Base-by-base conservation (phyloP, 2,329 filamentous ascomycete genomes). In the Arthrinium phaeospermum region DNA sequence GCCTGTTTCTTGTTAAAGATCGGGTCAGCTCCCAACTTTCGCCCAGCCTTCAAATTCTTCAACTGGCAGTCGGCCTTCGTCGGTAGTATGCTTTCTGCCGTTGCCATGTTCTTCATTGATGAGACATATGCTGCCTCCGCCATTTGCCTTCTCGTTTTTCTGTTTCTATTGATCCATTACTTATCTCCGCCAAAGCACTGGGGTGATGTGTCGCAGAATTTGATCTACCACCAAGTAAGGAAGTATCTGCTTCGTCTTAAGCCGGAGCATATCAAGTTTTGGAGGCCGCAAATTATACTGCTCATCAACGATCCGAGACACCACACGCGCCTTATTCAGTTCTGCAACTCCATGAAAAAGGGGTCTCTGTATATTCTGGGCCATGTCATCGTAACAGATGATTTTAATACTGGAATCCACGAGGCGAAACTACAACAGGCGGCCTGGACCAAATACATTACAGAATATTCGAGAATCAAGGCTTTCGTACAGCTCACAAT, bases 241-340 rank as follows among this genome's bases (percentile, higher is more conserved):
- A 97, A 97, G 78, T 97, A 97, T 78, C 83, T 97, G 44, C 85
- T 97, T 44, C 90, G 94, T n/a, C 85, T 97, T 44, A 91, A 91
- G 69, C 94, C 94, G 47, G 94, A 97, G 77, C 94, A 97, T 79
- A 95, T 97, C 81, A 97, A 97, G 78, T 97, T 97, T 80, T 97
- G 95, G 94, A 88, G 94, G 70, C 94, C 94, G 0, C 94, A 97
- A 75, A 95, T 97, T 61, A 89, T 97, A 68, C 86, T 97, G 0
- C 89, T 97, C 70, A 90, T 96, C 75, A 96, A 96, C 79, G 90
- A 96, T 77, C 93, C 94, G 4, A 88, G 94, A n/a, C 89, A 88
- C 7, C 93, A 96, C 79, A 94, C 93, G 70, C 92, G 93, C 57
- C 87, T 97, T 53, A 96, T 97, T 2, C 93, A 95, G 73, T 97